These are phyloP conservation scores for Opeltia flavorubescens DNA, from an alignment of 495 filamentous ascomycete genomes.

Conservation along the genomic window DNA sequence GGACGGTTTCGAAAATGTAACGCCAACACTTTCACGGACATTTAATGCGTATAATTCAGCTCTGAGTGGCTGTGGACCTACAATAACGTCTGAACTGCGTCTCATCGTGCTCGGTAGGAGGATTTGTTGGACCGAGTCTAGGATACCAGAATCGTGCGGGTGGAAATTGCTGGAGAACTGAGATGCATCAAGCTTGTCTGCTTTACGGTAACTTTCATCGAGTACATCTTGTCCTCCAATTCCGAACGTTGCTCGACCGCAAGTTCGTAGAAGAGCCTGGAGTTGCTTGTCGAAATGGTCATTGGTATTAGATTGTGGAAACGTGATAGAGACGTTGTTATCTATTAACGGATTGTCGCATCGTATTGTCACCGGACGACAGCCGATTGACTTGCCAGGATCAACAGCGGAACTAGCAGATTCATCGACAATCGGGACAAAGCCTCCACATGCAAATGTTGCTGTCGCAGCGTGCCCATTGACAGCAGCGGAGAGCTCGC, in stretches of 20 bases:
- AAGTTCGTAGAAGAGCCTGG: neutral
- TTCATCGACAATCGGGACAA: neutral
- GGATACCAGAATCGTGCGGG: slow-evolving; percentile 37
- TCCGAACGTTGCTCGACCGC: neutral
- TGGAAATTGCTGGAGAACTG: slow-evolving; percentile 34
- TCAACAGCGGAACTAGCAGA: too few species aligned
- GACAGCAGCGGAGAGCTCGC: neutral
- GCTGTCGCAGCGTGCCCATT: neutral
- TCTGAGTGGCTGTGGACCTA: slow-evolving; percentile 13
- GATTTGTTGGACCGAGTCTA: slow-evolving; percentile 31
- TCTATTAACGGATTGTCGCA: too few species aligned
- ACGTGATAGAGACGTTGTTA: too few species aligned
- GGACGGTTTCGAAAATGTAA: neutral
- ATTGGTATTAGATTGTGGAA: too few species aligned
- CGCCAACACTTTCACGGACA: slow-evolving; percentile 18
- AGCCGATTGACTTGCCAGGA: too few species aligned
- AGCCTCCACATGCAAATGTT: neutral
- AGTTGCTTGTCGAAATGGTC: too few species aligned
- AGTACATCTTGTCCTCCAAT: slow-evolving; percentile 22
- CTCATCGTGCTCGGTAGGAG: slow-evolving; percentile 28
- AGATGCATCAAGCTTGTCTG: slow-evolving; percentile 29
- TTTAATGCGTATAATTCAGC: slow-evolving; percentile 46
- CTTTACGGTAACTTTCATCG: slow-evolving; percentile 35
- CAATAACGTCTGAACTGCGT: neutral
- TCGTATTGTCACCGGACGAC: too few species aligned